A percentile compares a stretch with the other conserved stretches of the same genome.
These are phyloP conservation scores for Truncatella angustata DNA, from an alignment of 2,329 filamentous ascomycete genomes.

Conservation along the genomic window DNA sequence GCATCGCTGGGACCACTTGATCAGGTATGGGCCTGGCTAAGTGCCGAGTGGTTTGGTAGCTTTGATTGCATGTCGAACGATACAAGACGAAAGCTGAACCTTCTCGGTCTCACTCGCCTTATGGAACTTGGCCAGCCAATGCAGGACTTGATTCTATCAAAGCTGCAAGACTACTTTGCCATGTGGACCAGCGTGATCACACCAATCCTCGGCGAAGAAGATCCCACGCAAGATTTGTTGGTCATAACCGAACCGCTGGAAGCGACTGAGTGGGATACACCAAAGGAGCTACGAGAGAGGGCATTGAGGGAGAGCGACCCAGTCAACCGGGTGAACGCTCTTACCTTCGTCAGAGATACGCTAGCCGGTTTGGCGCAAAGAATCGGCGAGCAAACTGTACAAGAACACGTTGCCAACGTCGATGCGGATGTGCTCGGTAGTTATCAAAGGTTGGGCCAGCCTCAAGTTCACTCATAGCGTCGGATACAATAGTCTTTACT, in stretches of 20 bases:
- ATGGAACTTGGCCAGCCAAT: conserved; percentile 60
- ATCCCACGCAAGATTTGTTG: conserved; percentile 47
- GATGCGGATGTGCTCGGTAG: conserved; percentile 67
- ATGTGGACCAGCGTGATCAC: conserved; percentile 72
- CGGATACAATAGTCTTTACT: too few relatives aligned
- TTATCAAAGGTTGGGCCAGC: conserved; percentile 44
- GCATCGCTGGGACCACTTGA: conserved; percentile 44
- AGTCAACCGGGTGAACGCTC: conserved; percentile 64
- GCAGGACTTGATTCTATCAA: conserved; percentile 56
- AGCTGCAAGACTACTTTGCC: conserved; percentile 70
- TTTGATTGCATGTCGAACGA: conserved; percentile 66
- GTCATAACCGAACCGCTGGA: conserved; percentile 42
- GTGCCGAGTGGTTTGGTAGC: conserved; percentile 64
- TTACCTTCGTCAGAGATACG: conserved; percentile 62
- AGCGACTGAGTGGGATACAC: conserved; percentile 53
- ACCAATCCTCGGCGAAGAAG: conserved; percentile 59
- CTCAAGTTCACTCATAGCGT: too few relatives aligned
- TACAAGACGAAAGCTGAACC: conserved; percentile 67
- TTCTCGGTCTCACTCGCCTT: conserved; percentile 69
- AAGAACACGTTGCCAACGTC: conserved; percentile 70
- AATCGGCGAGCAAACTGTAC: conserved; percentile 63
- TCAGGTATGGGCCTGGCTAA: conserved; percentile 59
- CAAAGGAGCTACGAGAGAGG: conserved; percentile 52
- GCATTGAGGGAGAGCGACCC: conserved; percentile 59
- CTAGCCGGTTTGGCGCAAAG: conserved; percentile 57